Percentiles rank a stretch among this genome's conserved stretches.
phyloP scores from a whole-genome alignment of 306 rosid species.

The Lathyrus sativus region DNA sequence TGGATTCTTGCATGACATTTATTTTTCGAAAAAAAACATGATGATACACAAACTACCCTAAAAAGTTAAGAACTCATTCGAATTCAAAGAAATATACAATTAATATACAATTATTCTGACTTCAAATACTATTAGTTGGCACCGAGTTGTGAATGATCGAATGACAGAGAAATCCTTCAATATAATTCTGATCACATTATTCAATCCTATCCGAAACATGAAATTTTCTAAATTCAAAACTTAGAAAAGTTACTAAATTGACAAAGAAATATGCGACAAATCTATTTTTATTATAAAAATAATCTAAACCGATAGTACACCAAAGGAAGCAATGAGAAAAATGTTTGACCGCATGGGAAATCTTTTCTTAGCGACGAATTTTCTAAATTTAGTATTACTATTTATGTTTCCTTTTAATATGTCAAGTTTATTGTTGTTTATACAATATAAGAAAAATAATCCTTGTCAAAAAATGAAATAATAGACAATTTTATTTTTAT shows the following conservation, averaged over 20 bases:
- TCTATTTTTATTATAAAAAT: neutral
- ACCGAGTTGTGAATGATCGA: slow-evolving; percentile 11
- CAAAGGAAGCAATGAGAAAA: neutral
- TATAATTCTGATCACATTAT: neutral
- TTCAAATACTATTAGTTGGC: neutral
- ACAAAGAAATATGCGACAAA: neutral
- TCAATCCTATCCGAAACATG: neutral
- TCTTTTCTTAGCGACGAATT: no score
- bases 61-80: no score
- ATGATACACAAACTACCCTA: no score
- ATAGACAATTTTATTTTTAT: neutral
- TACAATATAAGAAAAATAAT: neutral
- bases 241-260: neutral
- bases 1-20: no score
- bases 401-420: no score
- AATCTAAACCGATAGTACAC: neutral
- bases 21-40: no score
- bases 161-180: slow-evolving; percentile 13
- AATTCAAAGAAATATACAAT: neutral
- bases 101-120: neutral
- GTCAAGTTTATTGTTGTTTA: neutral
- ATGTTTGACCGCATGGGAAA: neutral
- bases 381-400: no score
- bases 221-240: neutral
- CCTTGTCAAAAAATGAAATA: neutral